A percentile compares a stretch with the other conserved stretches of the same genome.
These are phyloP conservation scores for Neofusicoccum kwambonambiense DNA, from an alignment of 2,329 filamentous ascomycete genomes.

Conservation along the genomic window DNA sequence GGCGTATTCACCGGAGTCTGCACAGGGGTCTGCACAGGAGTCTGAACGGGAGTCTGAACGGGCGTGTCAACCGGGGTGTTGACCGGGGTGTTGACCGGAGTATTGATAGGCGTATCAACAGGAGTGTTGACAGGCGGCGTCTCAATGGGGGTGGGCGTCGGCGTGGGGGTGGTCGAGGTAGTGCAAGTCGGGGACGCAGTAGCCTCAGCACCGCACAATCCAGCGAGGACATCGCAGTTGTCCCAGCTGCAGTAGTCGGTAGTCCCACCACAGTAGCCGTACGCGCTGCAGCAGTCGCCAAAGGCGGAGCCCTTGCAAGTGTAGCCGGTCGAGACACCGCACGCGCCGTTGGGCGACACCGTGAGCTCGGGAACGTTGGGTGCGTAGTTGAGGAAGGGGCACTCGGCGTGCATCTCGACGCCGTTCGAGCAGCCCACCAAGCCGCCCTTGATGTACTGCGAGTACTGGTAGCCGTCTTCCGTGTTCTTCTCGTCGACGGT, in stretches of 20 bases:
- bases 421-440: constrained; percentile 21
- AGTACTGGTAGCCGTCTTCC: constrained; percentile 46
- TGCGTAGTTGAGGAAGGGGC: background rate
- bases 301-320: constrained; percentile 21
- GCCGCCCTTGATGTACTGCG: constrained; percentile 47
- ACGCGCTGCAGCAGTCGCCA: constrained; percentile 19
- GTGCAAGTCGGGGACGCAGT: background rate
- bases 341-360: constrained; percentile 21
- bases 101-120: background rate
- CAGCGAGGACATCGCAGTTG: background rate
- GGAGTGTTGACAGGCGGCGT: background rate
- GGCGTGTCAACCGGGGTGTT: background rate
- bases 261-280: constrained; percentile 20
- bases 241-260: background rate
- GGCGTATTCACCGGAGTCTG: background rate
- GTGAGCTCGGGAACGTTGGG: constrained; percentile 9
- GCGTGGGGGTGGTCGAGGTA: background rate
- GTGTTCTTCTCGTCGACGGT: constrained; percentile 49
- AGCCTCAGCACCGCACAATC: background rate
- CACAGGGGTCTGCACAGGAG: background rate
- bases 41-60: background rate
- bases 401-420: background rate
- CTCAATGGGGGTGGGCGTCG: background rate
- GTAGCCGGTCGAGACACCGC: constrained; percentile 16
- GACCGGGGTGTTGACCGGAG: background rate